These are phyloP conservation scores for Batkoa obscura DNA, from an alignment of 371 early-diverging fungal species.

Conservation along the genomic window DNA sequence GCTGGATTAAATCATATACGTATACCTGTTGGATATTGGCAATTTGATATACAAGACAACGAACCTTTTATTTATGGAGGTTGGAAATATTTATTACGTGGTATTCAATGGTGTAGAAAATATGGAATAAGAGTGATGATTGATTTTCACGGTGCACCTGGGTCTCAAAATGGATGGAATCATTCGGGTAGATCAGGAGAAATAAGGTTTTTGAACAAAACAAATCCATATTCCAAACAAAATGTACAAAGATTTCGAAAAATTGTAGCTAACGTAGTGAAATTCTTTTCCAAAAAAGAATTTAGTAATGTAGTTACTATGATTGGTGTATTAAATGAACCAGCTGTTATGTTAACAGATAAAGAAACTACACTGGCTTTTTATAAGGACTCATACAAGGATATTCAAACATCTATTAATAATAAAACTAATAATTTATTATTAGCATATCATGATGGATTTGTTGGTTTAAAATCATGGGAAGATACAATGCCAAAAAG, in stretches of 20 bases:
- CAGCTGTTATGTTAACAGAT: constrained; percentile 8
- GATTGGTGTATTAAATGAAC: constrained; percentile 29
- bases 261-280: constrained; percentile 7
- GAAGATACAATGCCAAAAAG: constrained; percentile 8
- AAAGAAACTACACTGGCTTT: constrained; percentile 7
- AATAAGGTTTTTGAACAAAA: constrained; percentile 4
- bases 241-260: constrained; percentile 8
- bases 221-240: constrained; percentile 8
- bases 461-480: constrained; percentile 13
- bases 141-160: constrained; percentile 41
- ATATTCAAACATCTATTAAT: constrained; percentile 3
- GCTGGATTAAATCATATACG: constrained; percentile 25
- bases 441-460: constrained; percentile 15
- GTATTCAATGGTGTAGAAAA: constrained; percentile 26
- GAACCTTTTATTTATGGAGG: constrained; percentile 2
- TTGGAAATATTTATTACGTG: constrained; percentile 19
- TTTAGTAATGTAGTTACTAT: constrained; percentile 26
- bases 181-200: constrained; percentile 17
- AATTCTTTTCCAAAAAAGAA: constrained; percentile 14
- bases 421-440: constrained; percentile 10
- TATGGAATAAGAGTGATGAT: constrained; percentile 31
- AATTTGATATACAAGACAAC: constrained; percentile 13
- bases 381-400: constrained; percentile 10
- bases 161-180: constrained; percentile 32
- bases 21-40: constrained; percentile 25